phyloP scores from a whole-genome alignment of 768 basidiomycete species.

The Tricholoma bakamatsutake region DNA sequence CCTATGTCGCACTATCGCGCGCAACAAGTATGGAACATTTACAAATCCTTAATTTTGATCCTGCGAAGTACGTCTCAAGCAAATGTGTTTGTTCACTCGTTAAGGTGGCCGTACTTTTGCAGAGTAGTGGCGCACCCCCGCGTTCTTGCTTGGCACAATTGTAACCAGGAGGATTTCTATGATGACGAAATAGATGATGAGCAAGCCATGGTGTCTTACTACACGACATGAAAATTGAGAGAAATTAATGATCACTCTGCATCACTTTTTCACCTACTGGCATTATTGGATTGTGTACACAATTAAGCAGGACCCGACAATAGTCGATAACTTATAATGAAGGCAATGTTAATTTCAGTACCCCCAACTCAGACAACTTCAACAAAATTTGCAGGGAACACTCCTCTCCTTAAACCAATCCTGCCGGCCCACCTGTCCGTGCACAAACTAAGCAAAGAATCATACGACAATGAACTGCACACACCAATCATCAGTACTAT shows the following conservation, averaged over 20 bases:
- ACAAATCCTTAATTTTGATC: constrained; percentile 60
- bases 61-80: constrained; percentile 40
- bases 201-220: constrained; percentile 28
- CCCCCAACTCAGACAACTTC: constrained; percentile 39
- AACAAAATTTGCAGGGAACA: constrained; percentile 85
- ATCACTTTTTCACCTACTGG: background rate
- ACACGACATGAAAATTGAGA: constrained; percentile 1
- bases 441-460: background rate
- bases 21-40: constrained; percentile 62
- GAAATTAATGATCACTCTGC: background rate
- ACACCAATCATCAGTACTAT: constrained; percentile 71
- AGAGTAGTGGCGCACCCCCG: constrained; percentile 63
- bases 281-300: background rate
- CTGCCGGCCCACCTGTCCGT: constrained; percentile 72
- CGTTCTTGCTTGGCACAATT: constrained; percentile 52
- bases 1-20: constrained; percentile 69
- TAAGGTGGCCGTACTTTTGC: constrained; percentile 1
- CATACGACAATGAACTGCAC: constrained; percentile 11
- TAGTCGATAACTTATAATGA: background rate
- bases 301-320: background rate
- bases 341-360: background rate
- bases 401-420: constrained; percentile 49
- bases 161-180: constrained; percentile 16
- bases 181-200: constrained; percentile 34
- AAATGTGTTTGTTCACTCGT: background rate